These are phyloP conservation scores for Amanita pallidorosea DNA, from an alignment of 768 basidiomycete genomes.

Conservation along the genomic window DNA sequence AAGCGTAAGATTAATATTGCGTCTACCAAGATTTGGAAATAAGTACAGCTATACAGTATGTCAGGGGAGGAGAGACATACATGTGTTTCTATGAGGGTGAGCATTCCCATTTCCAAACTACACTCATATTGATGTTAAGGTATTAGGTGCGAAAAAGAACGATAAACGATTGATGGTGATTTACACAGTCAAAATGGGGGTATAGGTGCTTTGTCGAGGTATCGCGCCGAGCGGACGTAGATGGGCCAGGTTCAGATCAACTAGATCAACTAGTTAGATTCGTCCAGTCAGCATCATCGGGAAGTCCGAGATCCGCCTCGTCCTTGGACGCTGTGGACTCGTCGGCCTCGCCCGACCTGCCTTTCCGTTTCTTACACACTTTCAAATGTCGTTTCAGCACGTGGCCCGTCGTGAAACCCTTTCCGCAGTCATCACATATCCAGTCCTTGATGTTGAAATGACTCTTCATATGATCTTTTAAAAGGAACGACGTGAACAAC, in stretches of 20 bases:
- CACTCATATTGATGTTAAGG: too few relatives aligned
- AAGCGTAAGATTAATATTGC: too few relatives aligned
- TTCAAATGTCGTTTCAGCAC: background rate
- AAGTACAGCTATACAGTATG: too few relatives aligned
- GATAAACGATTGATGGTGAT: too few relatives aligned
- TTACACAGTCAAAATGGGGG: too few relatives aligned
- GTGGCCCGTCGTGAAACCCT: background rate
- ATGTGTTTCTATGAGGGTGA: too few relatives aligned
- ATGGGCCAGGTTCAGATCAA: background rate
- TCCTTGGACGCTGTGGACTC: background rate
- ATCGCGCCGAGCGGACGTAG: too few relatives aligned
- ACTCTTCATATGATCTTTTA: background rate
- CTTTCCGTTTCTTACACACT: background rate
- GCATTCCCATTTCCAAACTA: too few relatives aligned
- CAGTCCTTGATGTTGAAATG: constrained; percentile 1
- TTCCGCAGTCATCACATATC: background rate
- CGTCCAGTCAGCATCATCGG: background rate
- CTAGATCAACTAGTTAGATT: background rate
- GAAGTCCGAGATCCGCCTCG: background rate
- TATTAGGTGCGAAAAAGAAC: too few relatives aligned
- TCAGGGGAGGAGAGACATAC: too few relatives aligned
- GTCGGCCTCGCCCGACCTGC: background rate
- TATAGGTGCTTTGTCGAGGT: too few relatives aligned
- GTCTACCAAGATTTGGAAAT: too few relatives aligned
- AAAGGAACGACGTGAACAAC: background rate